Evolutionary conservation across 805 yeast species (phyloP), one percentile per base, ranked within the genome.

Genomic region (Clavispora phyllophila): DNA sequence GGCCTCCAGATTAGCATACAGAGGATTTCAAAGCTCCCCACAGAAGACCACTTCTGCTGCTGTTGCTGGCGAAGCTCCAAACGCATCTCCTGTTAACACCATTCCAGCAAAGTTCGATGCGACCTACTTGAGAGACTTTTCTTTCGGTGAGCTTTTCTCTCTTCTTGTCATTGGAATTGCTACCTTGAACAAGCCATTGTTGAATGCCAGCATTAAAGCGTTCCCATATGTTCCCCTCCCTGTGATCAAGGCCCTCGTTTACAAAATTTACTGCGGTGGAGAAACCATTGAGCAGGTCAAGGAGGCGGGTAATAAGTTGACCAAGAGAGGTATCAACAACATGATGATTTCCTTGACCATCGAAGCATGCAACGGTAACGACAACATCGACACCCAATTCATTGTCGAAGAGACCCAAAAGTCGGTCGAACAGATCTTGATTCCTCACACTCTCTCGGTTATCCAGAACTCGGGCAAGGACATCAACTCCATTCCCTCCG

Each of bases 281-380:
- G 91, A 86, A 54, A 79, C 76, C 46, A 74, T 83, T 42, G 63
- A 64, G 9, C 85, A 89, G 50, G 93, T 90, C 12, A 70, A 78
- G 41, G 61, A 70, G 42, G 84, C 96, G 4, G 96, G 95, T 41
- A 66, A 72, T 42, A 70, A 79, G 45, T 72, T 90, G 51, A 71
- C 79, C 42, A 62, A 74, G 40, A 74, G 95, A 47, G 95, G 96
- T 9, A 85, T 89, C 57, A 79, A 86, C 52, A 91, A 90, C 70
- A 87, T 90, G 95, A 88, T 90, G 96, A 70, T 90, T n/a, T 84
- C 95, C 1, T 78, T 88, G 61, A 87, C 96, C 13, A 89, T 90
- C 40, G 98, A 90, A 65, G 96, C 93, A 43, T 83, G 96, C 41
- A 87, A 87, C 50, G 96, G 96, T 29, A 76, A 76, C 44, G 75